Evolutionary conservation across 2,329 filamentous ascomycete species (phyloP), one percentile per base, ranked within the genome.

Genomic region (Aquanectria penicillioides): DNA sequence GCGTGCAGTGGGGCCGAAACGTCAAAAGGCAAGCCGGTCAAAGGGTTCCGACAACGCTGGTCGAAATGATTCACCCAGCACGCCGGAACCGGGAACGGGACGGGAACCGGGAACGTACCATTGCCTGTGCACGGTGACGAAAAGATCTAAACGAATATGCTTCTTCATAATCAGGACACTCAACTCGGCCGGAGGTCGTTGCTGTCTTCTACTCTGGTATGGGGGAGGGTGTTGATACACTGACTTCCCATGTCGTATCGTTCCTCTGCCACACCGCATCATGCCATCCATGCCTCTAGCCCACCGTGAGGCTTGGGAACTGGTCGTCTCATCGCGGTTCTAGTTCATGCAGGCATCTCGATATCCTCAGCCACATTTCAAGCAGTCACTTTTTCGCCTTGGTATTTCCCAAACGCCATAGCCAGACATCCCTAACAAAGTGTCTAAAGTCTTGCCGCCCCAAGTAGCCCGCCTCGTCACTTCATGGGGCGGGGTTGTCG

Each of bases 401-500:
- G 68, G 69, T 74, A 72, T 73, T 70, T 61, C 63, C 67, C 60
- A 62, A 73, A 72, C 70, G 69, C 72, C 72, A 57, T 71, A 64
- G 61, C 67, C 68, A 64, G 57, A 65, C 61, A 52, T 63, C 57
- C 61, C 41, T 56, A 48, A 53, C 54, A 63, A 64, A 63, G 52
- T 52, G 58, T 57, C 53, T 65, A 61, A 55, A 59, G 60, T 46
- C 23, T 54, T 56, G 55, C 59, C 49, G 44, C 56, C 26, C 50
- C n/a, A n/a, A 44, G 46, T 29, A 43, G 13, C 40, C 29, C 22
- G n/a, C n/a, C 15, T 20, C 25, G 15, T 17, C 20, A n/a, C 40
- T 44, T 70, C 57, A 93, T 50, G 90, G 89, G 44, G 91, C 89
- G 12, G 91, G 92, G 75, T 98, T 97, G 66, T 97, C 93, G 69